Evolutionary conservation across 768 basidiomycete species (phyloP).

Genomic region (Suillus sp.): DNA sequence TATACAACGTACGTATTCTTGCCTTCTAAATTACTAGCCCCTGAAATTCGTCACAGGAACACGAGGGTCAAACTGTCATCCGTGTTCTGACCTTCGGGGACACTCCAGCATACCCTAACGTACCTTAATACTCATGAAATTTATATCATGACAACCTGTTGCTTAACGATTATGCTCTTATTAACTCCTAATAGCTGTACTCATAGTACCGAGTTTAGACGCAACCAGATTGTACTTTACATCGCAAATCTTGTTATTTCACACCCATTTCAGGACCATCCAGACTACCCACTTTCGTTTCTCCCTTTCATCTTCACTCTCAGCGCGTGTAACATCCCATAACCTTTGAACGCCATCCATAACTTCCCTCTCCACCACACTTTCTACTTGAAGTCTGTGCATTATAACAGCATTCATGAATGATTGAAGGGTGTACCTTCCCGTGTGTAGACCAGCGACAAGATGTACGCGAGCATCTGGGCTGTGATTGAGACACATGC

Average conservation of each 20-base stretch:
- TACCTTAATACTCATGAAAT: background rate
- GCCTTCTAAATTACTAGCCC: constrained; percentile 11
- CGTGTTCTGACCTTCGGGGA: constrained; percentile 35
- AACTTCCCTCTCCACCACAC: constrained; percentile 50
- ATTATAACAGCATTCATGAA: constrained; percentile 48
- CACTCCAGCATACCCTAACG: background rate
- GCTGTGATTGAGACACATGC: constrained; percentile 45
- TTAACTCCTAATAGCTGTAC: background rate
- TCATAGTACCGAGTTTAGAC: background rate
- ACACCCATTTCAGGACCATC: constrained; percentile 58
- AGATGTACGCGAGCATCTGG: constrained; percentile 55
- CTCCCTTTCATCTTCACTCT: constrained; percentile 65
- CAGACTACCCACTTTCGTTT: constrained; percentile 73
- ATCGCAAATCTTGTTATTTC: background rate
- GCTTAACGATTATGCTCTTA: background rate
- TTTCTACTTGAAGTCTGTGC: constrained; percentile 49
- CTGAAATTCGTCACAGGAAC: constrained; percentile 24
- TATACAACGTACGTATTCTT: constrained; percentile 49
- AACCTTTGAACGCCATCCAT: constrained; percentile 38
- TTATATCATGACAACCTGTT: background rate
- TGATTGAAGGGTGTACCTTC: constrained; percentile 66
- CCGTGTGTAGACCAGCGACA: constrained; percentile 78
- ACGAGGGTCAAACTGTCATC: constrained; percentile 35
- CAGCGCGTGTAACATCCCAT: constrained; percentile 56
- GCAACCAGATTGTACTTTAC: background rate